Conservation (phyloP, 2,329 filamentous ascomycete genomes). For the Monosporascus ibericus region DNA sequence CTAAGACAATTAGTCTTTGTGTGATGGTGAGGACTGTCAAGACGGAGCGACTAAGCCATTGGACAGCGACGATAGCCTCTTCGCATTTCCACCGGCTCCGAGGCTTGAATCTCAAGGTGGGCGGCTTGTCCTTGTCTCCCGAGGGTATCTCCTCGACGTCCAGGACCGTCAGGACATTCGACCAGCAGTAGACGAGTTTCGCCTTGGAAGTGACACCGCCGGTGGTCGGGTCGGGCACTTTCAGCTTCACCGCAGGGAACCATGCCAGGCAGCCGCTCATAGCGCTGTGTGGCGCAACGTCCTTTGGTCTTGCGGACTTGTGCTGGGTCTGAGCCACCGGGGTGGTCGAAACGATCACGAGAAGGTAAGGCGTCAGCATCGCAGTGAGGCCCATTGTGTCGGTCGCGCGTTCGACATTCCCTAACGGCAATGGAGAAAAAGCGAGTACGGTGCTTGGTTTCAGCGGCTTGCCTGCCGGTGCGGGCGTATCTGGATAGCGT, state of each 20-base stretch:
- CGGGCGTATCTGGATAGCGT: constrained; percentile 70
- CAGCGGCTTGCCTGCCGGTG: constrained; percentile 57
- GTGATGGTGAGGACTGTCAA: constrained; percentile 89
- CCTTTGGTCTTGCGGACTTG: constrained; percentile 85
- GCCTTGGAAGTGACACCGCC: constrained; percentile 68
- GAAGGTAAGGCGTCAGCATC: constrained; percentile 88
- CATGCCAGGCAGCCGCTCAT: constrained; percentile 93
- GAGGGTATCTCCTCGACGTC: constrained; percentile 72
- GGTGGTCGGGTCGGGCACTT: constrained; percentile 61
- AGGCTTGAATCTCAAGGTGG: constrained; percentile 71
- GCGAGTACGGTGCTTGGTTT: constrained; percentile 94
- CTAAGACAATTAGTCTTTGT: constrained; percentile 84
- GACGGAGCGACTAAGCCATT: constrained; percentile 94
- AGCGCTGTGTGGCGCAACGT: constrained; percentile 81
- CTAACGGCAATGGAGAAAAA: constrained; percentile 82
- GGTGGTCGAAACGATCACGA: constrained; percentile 96
- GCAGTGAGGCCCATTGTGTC: constrained; percentile 88
- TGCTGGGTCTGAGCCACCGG: constrained; percentile 94
- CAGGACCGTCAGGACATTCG: constrained; percentile 89
- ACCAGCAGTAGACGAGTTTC: constrained; percentile 97
- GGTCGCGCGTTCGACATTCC: constrained; percentile 86
- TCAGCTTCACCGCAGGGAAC: constrained; percentile 94
- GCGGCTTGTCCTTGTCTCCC: constrained; percentile 69
- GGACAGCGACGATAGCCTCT: constrained; percentile 90
- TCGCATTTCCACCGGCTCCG: constrained; percentile 89